phyloP scores from a whole-genome alignment of 2,329 filamentous ascomycete genomes.

The Cladophialophora immunda region DNA sequence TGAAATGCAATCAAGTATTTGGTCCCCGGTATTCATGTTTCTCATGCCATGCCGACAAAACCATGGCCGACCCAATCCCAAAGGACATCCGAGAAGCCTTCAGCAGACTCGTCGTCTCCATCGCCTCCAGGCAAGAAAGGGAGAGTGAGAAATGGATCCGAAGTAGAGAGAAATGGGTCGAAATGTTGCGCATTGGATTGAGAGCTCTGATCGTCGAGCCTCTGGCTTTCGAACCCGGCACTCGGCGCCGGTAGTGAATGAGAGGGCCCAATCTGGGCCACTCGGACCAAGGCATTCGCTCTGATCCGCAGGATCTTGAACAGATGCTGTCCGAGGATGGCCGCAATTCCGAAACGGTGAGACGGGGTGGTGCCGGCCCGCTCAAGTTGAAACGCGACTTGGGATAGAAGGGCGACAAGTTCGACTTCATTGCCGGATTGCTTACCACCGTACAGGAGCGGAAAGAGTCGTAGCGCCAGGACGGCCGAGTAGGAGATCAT shows the following conservation, averaged over 20 bases:
- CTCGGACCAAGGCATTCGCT: conserved; percentile 29
- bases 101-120: conserved; percentile 33
- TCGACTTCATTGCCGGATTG: conserved; percentile 39
- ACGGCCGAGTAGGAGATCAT: conserved; percentile 46
- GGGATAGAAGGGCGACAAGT: conserved; percentile 42
- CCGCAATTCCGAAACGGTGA: conserved; percentile 45
- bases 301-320: conserved; percentile 42
- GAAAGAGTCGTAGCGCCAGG: conserved; percentile 43
- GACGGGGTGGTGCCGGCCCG: conserved; percentile 43
- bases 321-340: conserved; percentile 44
- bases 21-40: neutral
- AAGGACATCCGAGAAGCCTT: conserved; percentile 42
- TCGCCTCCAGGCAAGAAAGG: conserved; percentile 22
- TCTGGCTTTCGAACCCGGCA: too few species aligned
- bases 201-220: conserved; percentile 8
- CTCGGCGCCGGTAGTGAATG: too few species aligned
- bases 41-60: conserved; percentile 29
- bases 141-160: conserved; percentile 41
- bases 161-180: conserved; percentile 29
- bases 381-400: conserved; percentile 43
- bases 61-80: conserved; percentile 44
- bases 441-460: conserved; percentile 35
- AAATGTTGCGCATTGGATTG: conserved; percentile 1
- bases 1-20: neutral
- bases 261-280: neutral